Base-by-base conservation (phyloP, 257 asterid species). In the Agastache rugosa region DNA sequence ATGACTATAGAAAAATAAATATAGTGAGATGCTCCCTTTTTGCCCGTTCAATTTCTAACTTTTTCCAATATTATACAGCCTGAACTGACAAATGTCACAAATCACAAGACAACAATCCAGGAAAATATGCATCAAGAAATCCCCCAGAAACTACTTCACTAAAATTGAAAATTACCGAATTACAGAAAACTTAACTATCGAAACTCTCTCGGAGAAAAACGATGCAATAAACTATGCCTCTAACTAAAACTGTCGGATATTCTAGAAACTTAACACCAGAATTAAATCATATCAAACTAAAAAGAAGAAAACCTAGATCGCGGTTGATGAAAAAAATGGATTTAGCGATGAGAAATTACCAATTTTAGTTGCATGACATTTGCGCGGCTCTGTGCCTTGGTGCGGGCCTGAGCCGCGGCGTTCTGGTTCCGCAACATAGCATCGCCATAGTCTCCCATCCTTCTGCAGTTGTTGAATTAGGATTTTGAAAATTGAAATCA, bases 341-440 rank as follows among this genome's bases (percentile, higher is more conserved):
- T 35, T 48, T 45, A 20, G 37, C 10, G 29, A 63, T 10, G 55
- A 76, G 19, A 37, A 27, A 35, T 69, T 67, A 93, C 98, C 89
- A 90, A 80, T 87, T 93, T 93, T 79, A 93, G 96, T 68, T 93
- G 97, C 97, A 91, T 83, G 58, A 93, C 96, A 84, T 90, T 93
- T 63, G 96, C 94, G 22, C 98, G 97, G 71, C 84, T 90, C 91
- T 90, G 98, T 17, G 95, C 91, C 89, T 93, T 93, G 23, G 97
- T 82, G 19, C 98, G 96, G 75, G 94, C 98, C 91, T 90, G 98
- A 76, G 91, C 93, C 79, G 90, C 92, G 59, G 93, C 88, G 92
- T 86, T 88, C 45, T 83, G 93, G 83, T 88, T 89, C 76, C 98
- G 98, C 90, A 91, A 71, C 83, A 93, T 83, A 58, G 98, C 93